Conservation (phyloP, 2,329 filamentous ascomycete genomes). For the Sporothrix mexicana region DNA sequence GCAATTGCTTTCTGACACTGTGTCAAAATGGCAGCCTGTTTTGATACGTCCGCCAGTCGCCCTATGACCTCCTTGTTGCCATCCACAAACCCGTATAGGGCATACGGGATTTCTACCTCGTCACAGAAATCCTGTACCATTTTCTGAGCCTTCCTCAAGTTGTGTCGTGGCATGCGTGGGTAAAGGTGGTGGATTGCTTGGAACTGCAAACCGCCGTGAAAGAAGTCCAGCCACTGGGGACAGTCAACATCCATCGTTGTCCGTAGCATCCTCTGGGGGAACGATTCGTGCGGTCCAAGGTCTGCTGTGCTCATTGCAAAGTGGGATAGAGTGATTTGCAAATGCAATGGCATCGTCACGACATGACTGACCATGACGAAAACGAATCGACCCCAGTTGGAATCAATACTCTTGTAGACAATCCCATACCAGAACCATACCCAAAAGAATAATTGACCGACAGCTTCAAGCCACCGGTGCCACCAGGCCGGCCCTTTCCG, state of each 20-base stretch:
- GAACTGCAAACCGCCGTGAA: conserved; percentile 88
- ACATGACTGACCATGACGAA: conserved; percentile 84
- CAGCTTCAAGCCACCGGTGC: conserved; percentile 81
- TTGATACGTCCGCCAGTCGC: conserved; percentile 76
- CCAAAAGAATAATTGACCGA: conserved; percentile 83
- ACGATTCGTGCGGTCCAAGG: conserved; percentile 81
- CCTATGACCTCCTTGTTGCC: conserved; percentile 83
- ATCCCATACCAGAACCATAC: conserved; percentile 84
- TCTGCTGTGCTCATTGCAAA: conserved; percentile 94
- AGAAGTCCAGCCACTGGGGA: conserved; percentile 84
- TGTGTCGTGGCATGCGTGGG: conserved; percentile 83
- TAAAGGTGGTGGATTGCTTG: conserved; percentile 88
- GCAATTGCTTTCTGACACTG: conserved; percentile 69
- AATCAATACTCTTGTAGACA: conserved; percentile 74
- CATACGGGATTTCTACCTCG: conserved; percentile 83
- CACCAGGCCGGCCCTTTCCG: conserved; percentile 79
- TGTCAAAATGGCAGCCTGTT: conserved; percentile 76
- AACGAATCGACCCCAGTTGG: conserved; percentile 69
- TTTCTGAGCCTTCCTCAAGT: conserved; percentile 75
- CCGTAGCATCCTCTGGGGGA: conserved; percentile 87
- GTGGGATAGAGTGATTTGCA: conserved; percentile 90
- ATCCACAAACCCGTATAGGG: conserved; percentile 82
- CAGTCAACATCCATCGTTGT: conserved; percentile 95
- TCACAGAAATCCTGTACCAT: conserved; percentile 81
- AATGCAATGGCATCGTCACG: conserved; percentile 79